These are phyloP conservation scores for Geotrichum histeridarum DNA, from an alignment of 1,139 yeast genomes.

Conservation along the genomic window DNA sequence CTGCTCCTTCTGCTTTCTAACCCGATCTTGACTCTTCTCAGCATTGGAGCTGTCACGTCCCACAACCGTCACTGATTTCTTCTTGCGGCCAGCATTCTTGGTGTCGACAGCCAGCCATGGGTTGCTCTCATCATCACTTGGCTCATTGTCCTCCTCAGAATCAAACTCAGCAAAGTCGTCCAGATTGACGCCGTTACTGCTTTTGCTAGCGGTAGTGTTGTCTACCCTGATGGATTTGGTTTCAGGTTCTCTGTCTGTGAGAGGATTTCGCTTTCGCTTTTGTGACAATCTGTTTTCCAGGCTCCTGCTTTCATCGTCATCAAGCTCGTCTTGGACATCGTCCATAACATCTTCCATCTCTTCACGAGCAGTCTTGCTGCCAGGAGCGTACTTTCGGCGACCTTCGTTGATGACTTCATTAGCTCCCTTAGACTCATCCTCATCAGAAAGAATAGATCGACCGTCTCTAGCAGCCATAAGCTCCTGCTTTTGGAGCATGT, in stretches of 20 bases:
- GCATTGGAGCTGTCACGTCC: constrained; percentile 54
- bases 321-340: constrained; percentile 47
- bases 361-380: constrained; percentile 46
- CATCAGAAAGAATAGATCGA: constrained; percentile 33
- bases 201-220: neutral
- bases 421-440: constrained; percentile 43
- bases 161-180: constrained; percentile 16
- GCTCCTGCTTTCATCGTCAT: constrained; percentile 51
- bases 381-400: constrained; percentile 77
- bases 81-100: constrained; percentile 39
- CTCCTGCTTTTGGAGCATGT: constrained; percentile 20
- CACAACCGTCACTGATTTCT: constrained; percentile 51
- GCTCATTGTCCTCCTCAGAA: constrained; percentile 13
- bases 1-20: constrained; percentile 42
- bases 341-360: constrained; percentile 42
- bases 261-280: constrained; percentile 16
- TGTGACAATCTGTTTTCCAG: constrained; percentile 34
- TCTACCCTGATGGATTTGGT: constrained; percentile 11
- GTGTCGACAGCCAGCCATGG: constrained; percentile 61
- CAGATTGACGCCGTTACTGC: neutral
- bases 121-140: constrained; percentile 43
- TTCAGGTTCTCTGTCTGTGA: constrained; percentile 14
- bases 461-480: constrained; percentile 33
- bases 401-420: constrained; percentile 55
- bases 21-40: constrained; percentile 44